Evolutionary conservation across 2,329 filamentous ascomycete genomes (phyloP).

Genomic region (Calonectria montana): DNA sequence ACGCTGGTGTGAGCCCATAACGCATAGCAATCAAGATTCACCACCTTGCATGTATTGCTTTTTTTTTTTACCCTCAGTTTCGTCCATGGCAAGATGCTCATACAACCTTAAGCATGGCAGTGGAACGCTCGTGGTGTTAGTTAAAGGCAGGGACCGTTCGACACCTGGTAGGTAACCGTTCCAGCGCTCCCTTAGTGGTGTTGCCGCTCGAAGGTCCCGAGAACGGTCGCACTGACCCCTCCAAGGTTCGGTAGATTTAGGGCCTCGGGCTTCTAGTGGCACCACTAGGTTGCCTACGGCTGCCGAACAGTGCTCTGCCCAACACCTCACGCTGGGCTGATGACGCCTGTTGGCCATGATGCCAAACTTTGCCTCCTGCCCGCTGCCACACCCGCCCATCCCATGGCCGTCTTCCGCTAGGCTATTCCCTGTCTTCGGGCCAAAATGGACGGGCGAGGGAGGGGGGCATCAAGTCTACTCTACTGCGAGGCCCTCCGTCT

Average conservation of each 20-base stretch:
- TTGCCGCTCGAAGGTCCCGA: slow-evolving; percentile 12
- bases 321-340: slow-evolving; percentile 25
- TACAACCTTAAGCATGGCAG: background rate
- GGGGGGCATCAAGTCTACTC: background rate
- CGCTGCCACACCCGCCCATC: background rate
- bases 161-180: background rate
- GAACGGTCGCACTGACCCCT: slow-evolving; percentile 9
- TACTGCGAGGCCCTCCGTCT: background rate
- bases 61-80: slow-evolving; percentile 11
- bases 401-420: background rate
- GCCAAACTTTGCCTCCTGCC: background rate
- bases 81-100: slow-evolving; percentile 9
- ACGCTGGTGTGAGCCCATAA: slow-evolving; percentile 41
- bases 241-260: slow-evolving; percentile 19
- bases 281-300: slow-evolving; percentile 8
- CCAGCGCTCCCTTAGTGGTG: background rate
- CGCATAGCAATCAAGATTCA: slow-evolving; percentile 28
- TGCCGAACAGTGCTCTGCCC: background rate
- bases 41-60: slow-evolving; percentile 17
- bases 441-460: background rate
- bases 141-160: slow-evolving; percentile 9
- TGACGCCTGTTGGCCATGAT: background rate
- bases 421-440: background rate
- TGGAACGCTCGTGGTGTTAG: slow-evolving; percentile 2
- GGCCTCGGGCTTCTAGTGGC: slow-evolving; percentile 9